A percentile compares a stretch with the other conserved stretches of the same genome.
These are phyloP conservation scores for Cymbopogon citratus DNA, from an alignment of 176 grass and related monocot genomes.

Conservation along the genomic window DNA sequence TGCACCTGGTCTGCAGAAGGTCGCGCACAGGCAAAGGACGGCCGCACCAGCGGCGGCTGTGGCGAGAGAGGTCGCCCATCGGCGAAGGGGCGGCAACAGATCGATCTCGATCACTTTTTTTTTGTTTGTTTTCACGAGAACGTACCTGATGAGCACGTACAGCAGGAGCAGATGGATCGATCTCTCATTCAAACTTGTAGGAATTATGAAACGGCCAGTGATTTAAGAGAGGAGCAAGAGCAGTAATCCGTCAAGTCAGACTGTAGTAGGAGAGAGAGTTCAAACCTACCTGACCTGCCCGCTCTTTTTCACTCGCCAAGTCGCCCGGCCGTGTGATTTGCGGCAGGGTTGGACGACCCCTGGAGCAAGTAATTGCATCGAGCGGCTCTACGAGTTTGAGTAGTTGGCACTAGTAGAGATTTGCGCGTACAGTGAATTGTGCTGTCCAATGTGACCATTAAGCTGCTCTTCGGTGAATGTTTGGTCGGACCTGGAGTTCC, in stretches of 20 bases:
- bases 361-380: not conserved
- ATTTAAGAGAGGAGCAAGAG: not conserved
- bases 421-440: too few relatives aligned
- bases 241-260: not conserved
- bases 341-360: not conserved
- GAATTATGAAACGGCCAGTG: not conserved
- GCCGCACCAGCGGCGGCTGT: conserved; percentile 8
- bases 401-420: too few relatives aligned
- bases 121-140: not conserved
- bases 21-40: conserved; percentile 27
- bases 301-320: not conserved
- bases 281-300: conserved; percentile 37
- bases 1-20: conserved; percentile 28
- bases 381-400: not conserved
- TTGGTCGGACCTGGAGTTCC: conserved; percentile 3
- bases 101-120: not conserved
- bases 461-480: not conserved
- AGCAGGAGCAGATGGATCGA: too few relatives aligned
- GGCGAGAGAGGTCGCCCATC: conserved; percentile 31
- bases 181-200: too few relatives aligned
- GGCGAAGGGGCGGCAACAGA: not conserved
- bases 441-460: too few relatives aligned
- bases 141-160: not conserved
- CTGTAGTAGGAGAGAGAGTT: not conserved
- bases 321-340: too few relatives aligned